These are phyloP conservation scores for Colletotrichum caudatum DNA, from an alignment of 2,329 filamentous ascomycete species.

Conservation along the genomic window DNA sequence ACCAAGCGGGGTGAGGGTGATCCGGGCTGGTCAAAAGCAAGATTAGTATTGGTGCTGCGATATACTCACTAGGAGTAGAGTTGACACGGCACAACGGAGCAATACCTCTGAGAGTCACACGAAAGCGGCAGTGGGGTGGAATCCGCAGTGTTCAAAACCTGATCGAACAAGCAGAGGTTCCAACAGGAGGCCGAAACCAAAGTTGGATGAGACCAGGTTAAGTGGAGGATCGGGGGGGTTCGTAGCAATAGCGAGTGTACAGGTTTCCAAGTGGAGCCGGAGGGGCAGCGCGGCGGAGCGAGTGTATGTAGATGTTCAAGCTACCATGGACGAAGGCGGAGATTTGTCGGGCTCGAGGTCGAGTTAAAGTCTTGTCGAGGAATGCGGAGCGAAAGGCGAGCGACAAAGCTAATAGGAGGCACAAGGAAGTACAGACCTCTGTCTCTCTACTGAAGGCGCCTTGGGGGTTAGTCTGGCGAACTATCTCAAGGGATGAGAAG, in stretches of 20 bases:
- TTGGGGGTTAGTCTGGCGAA: conserved; percentile 32
- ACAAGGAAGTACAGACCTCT: conserved; percentile 33
- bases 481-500: conserved; percentile 39
- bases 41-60: background rate
- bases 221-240: background rate
- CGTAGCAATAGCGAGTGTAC: conserved; percentile 26
- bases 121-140: conserved; percentile 17
- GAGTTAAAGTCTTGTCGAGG: conserved; percentile 24
- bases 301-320: conserved; percentile 26
- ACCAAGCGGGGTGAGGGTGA: background rate
- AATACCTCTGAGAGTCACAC: conserved; percentile 17
- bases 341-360: conserved; percentile 29
- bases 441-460: conserved; percentile 30
- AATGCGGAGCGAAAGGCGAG: conserved; percentile 26
- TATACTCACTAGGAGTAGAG: conserved; percentile 1
- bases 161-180: background rate
- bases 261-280: conserved; percentile 38
- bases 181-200: background rate
- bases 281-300: conserved; percentile 17
- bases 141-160: conserved; percentile 1
- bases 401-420: conserved; percentile 33
- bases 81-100: background rate
- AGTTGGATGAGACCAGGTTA: conserved; percentile 5
- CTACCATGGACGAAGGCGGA: conserved; percentile 30
- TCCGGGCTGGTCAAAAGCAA: background rate